Conservation (phyloP, 352 stramenopile species). For the Aphanomyces stellatus region DNA sequence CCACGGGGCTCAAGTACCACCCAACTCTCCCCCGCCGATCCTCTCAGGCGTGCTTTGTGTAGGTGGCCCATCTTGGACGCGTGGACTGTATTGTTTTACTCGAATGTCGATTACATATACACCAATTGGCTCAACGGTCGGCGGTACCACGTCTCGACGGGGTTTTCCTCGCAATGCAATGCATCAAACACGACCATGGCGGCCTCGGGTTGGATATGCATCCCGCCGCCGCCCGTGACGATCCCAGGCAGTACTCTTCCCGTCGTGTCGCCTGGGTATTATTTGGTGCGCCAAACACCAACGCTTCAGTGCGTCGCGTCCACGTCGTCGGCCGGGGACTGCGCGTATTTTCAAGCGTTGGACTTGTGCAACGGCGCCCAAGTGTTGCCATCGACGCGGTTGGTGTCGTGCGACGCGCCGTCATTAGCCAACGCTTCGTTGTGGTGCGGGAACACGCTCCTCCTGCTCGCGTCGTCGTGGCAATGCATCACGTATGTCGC, state of each 20-base stretch:
- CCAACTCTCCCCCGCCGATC: not conserved
- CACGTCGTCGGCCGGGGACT: too few relatives aligned
- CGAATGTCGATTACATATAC: constrained; percentile 11
- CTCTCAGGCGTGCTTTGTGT: not conserved
- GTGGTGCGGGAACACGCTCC: not conserved
- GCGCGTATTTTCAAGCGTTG: not conserved
- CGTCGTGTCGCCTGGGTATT: too few relatives aligned
- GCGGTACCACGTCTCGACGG: not conserved
- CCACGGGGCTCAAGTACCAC: not conserved
- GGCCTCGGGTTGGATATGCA: not conserved
- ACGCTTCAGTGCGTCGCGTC: too few relatives aligned
- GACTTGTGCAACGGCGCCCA: not conserved
- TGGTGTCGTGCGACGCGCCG: not conserved
- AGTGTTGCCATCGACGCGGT: not conserved
- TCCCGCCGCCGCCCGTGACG: not conserved
- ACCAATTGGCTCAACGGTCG: not conserved
- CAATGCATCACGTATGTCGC: not conserved
- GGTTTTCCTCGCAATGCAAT: not conserved
- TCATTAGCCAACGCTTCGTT: not conserved
- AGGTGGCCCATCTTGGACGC: not conserved
- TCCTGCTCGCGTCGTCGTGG: not conserved
- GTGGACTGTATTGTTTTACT: not conserved
- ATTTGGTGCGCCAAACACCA: too few relatives aligned
- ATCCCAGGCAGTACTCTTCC: not conserved
- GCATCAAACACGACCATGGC: not conserved